Evolutionary conservation across 1,139 yeast genomes (phyloP), one percentile per base, ranked within the genome.

Genomic region (Kodamaea sp.): DNA sequence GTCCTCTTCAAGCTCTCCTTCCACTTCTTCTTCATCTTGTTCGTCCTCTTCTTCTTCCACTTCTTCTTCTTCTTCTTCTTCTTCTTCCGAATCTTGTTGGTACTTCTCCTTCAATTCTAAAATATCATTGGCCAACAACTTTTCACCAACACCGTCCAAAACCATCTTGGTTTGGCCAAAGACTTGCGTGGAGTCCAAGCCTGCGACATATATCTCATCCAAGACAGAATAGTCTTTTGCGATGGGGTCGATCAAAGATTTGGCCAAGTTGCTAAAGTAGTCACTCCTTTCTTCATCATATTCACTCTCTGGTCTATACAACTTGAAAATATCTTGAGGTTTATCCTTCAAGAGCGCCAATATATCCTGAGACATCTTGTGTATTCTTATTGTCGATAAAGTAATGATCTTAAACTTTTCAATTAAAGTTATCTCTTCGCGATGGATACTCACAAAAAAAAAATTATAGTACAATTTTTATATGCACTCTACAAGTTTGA

Each of bases 161-260:
- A 92, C 83, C 67, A 92, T 75, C 60, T 84, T 87, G 3, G 88
- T 82, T 60, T 92, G 97, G 39, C 95, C 95, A 87, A 90, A 92
- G 0, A 92, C 90, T 58, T 92, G 97, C 31, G 84, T 78, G 10
- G 96, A 82, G 58, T 87, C 96, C 42, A 92, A 69, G 1, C 97
- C 97, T 39, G 88, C 95, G 23, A 85, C 73, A 51, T 83, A 81
- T 24, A 92, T 73, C 57, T 87, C 89, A 60, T 90, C 96, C 29
- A 92, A 69, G 5, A 84, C 84, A 1, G 94, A 80, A 57, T 78
- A 78, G 26, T 72, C 63, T 38, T 69, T 64, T 5, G 84, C 75
- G 35, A 85, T 70, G 6, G 90, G 88, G 54, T 85, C 94, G 38
- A 85, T 63, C 5, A 76, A 63, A 23, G 55, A 45, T 57, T 84